Conservation (phyloP, 2,329 filamentous ascomycete genomes). For the Nakataea oryzae region DNA sequence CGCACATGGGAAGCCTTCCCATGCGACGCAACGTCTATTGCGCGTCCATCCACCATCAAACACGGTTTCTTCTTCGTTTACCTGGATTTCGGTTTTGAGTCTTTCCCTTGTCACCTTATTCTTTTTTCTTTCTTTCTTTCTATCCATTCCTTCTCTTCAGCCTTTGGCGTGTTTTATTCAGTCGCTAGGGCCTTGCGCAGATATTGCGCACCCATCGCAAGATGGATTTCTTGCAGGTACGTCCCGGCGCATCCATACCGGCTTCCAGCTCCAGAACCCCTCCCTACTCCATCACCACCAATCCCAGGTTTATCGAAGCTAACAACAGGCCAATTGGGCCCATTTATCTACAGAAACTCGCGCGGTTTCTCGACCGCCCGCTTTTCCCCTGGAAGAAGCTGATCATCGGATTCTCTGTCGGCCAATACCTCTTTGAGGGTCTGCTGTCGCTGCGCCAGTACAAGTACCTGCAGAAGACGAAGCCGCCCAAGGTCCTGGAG, state of each 20-base stretch:
- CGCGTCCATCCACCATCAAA: not conserved
- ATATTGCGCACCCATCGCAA: constrained; percentile 9
- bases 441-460: constrained; percentile 88
- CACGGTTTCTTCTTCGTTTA: not conserved
- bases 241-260: not conserved
- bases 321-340: constrained; percentile 1
- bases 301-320: not conserved
- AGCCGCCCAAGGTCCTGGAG: constrained; percentile 75
- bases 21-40: not conserved
- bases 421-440: constrained; percentile 82
- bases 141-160: not conserved
- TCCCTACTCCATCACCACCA: not conserved
- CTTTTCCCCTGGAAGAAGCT: constrained; percentile 96
- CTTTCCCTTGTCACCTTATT: not conserved
- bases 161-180: not conserved
- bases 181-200: not conserved
- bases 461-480: constrained; percentile 67
- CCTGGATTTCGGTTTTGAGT: not conserved
- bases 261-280: not conserved
- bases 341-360: constrained; percentile 54
- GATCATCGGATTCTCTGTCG: constrained; percentile 87
- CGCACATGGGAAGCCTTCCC: not conserved
- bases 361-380: constrained; percentile 78
- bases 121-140: not conserved
- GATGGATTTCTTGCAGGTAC: constrained; percentile 35